Conservation (phyloP, 352 stramenopile genomes). For the Phytophthora lateralis region DNA sequence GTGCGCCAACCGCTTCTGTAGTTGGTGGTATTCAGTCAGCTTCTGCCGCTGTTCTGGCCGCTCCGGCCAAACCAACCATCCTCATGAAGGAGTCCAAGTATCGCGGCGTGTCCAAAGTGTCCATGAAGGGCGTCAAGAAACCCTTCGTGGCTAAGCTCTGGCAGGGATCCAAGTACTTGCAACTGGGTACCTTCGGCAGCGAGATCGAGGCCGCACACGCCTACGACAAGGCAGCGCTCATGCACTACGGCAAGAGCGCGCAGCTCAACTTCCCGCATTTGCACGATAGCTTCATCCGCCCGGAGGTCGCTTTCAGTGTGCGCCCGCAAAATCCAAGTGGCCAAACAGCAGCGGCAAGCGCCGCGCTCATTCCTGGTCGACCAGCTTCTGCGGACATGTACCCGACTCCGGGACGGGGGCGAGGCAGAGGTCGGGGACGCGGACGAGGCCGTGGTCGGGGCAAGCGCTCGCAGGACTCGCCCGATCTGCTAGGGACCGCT, state of each 20-base stretch:
- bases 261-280: constrained; percentile 85
- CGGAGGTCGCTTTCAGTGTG: constrained; percentile 38
- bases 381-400: constrained; percentile 11
- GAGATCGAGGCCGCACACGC: constrained; percentile 84
- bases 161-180: constrained; percentile 67
- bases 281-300: constrained; percentile 67
- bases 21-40: constrained; percentile 1
- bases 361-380: constrained; percentile 3
- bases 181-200: constrained; percentile 72
- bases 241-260: constrained; percentile 64
- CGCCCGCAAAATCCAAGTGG: constrained; percentile 20
- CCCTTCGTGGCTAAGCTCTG: constrained; percentile 80
- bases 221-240: constrained; percentile 79
- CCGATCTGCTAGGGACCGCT: constrained; percentile 21
- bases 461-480: constrained; percentile 56
- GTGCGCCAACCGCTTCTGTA: background rate
- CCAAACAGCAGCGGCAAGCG: background rate
- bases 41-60: background rate
- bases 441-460: constrained; percentile 60
- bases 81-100: constrained; percentile 82
- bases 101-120: constrained; percentile 79
- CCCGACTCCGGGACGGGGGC: constrained; percentile 31
- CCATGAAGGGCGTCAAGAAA: constrained; percentile 81
- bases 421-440: constrained; percentile 46
- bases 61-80: constrained; percentile 21